A percentile compares a stretch with the other conserved stretches of the same genome.
These are phyloP conservation scores for Pythium aphanidermatum DNA, from an alignment of 352 stramenopile species.

Conservation along the genomic window DNA sequence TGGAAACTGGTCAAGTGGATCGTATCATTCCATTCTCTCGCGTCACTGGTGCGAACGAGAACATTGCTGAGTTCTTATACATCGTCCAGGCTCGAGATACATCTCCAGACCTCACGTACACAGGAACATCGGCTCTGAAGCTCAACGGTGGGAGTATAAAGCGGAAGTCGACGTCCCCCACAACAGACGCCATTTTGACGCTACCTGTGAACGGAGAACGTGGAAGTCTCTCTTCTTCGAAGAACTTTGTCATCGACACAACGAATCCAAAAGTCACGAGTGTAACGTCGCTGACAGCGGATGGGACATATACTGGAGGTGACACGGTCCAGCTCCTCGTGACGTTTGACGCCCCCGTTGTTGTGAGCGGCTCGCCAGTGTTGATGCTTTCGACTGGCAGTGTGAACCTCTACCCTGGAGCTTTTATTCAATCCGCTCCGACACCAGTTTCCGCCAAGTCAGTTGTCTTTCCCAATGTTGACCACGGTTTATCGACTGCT, in stretches of 20 bases:
- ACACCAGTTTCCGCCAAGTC: slow-evolving; percentile 19
- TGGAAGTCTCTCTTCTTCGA: slow-evolving; percentile 60
- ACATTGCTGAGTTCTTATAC: slow-evolving; percentile 64
- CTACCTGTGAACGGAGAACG: slow-evolving; percentile 45
- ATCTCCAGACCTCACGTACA: slow-evolving; percentile 60
- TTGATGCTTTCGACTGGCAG: slow-evolving; percentile 42
- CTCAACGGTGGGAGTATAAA: slow-evolving; percentile 57
- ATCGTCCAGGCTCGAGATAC: slow-evolving; percentile 66
- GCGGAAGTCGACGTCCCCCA: slow-evolving; percentile 37
- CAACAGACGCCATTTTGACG: slow-evolving; percentile 40
- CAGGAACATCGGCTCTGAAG: slow-evolving; percentile 33
- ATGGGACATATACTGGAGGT: slow-evolving; percentile 56
- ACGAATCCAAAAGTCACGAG: slow-evolving; percentile 35
- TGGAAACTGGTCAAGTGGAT: slow-evolving; percentile 59
- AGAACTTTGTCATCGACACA: slow-evolving; percentile 73
- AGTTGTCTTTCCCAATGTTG: slow-evolving; percentile 42
- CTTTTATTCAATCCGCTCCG: slow-evolving; percentile 38
- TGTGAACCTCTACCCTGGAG: slow-evolving; percentile 49
- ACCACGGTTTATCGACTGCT: slow-evolving; percentile 37
- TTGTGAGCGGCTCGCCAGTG: slow-evolving; percentile 42
- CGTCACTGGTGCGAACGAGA: slow-evolving; percentile 28
- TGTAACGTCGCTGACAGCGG: slow-evolving; percentile 24
- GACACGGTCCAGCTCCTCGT: slow-evolving; percentile 53
- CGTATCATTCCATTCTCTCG: slow-evolving; percentile 50
- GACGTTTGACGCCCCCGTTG: slow-evolving; percentile 47